phyloP scores from a whole-genome alignment of 2,329 filamentous ascomycete genomes.

The Ophiostoma populinum region DNA sequence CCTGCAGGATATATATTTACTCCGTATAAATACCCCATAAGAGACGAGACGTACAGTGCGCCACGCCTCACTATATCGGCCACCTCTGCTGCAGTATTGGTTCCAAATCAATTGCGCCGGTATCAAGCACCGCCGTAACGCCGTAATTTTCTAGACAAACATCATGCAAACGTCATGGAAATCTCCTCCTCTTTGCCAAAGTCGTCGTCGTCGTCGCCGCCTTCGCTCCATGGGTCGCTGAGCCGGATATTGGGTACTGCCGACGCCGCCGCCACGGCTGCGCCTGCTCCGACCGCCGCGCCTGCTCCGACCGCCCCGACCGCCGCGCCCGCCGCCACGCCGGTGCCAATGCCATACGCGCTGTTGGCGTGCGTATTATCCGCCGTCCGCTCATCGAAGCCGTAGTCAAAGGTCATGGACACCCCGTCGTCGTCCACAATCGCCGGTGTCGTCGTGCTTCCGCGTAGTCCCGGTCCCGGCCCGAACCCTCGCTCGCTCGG shows the following conservation, averaged over 20 bases:
- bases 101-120: too few species aligned
- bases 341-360: neutral
- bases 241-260: slow-evolving; percentile 33
- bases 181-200: slow-evolving; percentile 61
- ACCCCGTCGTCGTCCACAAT: slow-evolving; percentile 30
- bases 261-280: slow-evolving; percentile 16
- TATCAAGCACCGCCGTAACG: too few species aligned
- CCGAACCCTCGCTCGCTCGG: too few species aligned
- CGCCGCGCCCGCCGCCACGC: slow-evolving; percentile 21
- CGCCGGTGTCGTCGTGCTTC: slow-evolving; percentile 3
- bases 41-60: too few species aligned
- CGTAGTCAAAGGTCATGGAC: slow-evolving; percentile 55
- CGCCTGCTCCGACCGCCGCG: neutral
- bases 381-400: slow-evolving; percentile 16
- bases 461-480: neutral
- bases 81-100: too few species aligned
- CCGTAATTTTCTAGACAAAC: too few species aligned
- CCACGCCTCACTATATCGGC: too few species aligned
- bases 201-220: slow-evolving; percentile 44
- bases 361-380: slow-evolving; percentile 4
- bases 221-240: slow-evolving; percentile 52
- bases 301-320: slow-evolving; percentile 1
- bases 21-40: too few species aligned
- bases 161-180: slow-evolving; percentile 61
- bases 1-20: too few species aligned